Conservation (phyloP, 306 rosid species). For the Cucumis sativus region DNA sequence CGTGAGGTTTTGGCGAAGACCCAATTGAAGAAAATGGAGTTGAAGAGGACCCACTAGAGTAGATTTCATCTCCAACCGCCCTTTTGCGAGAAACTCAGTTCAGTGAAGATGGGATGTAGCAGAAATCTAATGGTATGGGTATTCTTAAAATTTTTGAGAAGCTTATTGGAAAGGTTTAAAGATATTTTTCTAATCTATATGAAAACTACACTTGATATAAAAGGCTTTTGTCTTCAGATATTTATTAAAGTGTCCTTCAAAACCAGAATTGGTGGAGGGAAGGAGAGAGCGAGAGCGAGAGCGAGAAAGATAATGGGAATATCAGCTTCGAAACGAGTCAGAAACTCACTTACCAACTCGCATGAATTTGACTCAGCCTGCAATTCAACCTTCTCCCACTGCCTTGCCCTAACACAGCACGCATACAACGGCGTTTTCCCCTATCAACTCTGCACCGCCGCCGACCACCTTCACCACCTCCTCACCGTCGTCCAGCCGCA, state of each 20-base stretch:
- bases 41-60: not conserved
- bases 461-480: slow-evolving; percentile 41
- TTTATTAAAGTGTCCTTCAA: no score
- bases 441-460: slow-evolving; percentile 59
- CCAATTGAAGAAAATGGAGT: not conserved
- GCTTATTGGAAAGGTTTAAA: no score
- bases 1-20: not conserved
- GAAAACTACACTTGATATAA: not conserved
- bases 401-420: slow-evolving; percentile 53
- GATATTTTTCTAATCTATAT: no score
- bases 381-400: slow-evolving; percentile 39
- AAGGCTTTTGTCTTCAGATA: not conserved
- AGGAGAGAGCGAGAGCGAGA: not conserved
- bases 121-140: not conserved
- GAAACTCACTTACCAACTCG: slow-evolving; percentile 24
- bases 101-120: not conserved
- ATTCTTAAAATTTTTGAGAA: no score
- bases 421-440: slow-evolving; percentile 54
- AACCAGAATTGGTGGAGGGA: not conserved
- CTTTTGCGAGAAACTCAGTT: not conserved
- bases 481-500: slow-evolving; percentile 23
- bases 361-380: slow-evolving; percentile 49
- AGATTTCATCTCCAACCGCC: not conserved
- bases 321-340: slow-evolving; percentile 56
- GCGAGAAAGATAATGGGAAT: slow-evolving; percentile 35